phyloP scores from a whole-genome alignment of 2,329 filamentous ascomycete species.

The Amphichorda felina region DNA sequence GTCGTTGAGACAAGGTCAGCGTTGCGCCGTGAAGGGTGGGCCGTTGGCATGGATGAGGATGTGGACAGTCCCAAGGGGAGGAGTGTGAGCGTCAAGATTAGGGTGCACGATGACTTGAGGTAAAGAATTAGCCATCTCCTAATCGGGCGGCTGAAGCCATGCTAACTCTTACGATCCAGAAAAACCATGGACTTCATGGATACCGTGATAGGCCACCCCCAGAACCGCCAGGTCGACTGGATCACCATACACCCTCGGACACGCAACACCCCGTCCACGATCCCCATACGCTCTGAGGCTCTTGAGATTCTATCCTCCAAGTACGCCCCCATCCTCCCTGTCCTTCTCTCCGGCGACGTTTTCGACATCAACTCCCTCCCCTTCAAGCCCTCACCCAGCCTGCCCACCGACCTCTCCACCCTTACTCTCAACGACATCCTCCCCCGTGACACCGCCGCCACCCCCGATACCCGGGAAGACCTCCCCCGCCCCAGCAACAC shows the following conservation, averaged over 20 bases:
- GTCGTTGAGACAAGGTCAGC: constrained; percentile 42
- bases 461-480: neutral
- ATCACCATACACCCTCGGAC: constrained; percentile 60
- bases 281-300: constrained; percentile 49
- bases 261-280: constrained; percentile 45
- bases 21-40: constrained; percentile 41
- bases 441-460: constrained; percentile 11
- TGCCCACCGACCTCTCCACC: constrained; percentile 15
- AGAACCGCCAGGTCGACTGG: constrained; percentile 48
- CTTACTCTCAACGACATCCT: constrained; percentile 14
- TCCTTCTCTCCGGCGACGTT: constrained; percentile 59
- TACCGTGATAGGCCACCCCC: constrained; percentile 43
- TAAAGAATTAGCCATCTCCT: constrained; percentile 9
- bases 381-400: constrained; percentile 17
- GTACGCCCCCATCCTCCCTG: constrained; percentile 42
- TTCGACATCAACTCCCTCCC: constrained; percentile 43
- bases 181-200: constrained; percentile 51
- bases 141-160: neutral
- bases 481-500: constrained; percentile 26
- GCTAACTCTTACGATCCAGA: constrained; percentile 12
- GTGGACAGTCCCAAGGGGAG: constrained; percentile 30
- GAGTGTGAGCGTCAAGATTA: constrained; percentile 59
- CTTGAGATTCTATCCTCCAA: constrained; percentile 42
- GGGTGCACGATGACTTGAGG: constrained; percentile 53
- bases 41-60: constrained; percentile 29